phyloP scores from a whole-genome alignment of 208 protist genomes.

The Leishmania major region DNA sequence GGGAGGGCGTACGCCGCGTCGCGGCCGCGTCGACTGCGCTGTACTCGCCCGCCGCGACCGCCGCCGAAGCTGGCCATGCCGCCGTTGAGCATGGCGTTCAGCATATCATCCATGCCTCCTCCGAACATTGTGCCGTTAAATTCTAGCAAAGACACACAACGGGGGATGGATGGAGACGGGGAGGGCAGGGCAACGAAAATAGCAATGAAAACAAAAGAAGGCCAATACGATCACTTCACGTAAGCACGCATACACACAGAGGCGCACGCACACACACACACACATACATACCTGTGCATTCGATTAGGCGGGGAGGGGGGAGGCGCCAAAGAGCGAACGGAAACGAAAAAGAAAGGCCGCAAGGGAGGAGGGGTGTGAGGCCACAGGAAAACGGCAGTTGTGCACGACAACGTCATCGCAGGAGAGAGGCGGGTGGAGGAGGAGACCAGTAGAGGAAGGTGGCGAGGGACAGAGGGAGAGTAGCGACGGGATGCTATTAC shows the following conservation, averaged over 20 bases:
- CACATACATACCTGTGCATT: background rate
- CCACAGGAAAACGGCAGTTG: background rate
- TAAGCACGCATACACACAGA: background rate
- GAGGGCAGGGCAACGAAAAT: background rate
- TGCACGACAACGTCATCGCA: background rate
- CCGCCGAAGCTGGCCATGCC: constrained; percentile 7
- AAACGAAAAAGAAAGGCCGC: background rate
- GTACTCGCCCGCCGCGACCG: constrained; percentile 12
- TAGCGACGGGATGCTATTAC: background rate
- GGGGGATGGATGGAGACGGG: background rate
- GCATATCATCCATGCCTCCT: constrained; percentile 61
- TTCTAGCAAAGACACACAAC: background rate
- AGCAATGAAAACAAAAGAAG: background rate
- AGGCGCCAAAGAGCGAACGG: background rate
- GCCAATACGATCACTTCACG: background rate
- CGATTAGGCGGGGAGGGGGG: background rate
- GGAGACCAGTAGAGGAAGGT: background rate
- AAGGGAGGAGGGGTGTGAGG: background rate
- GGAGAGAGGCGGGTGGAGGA: background rate
- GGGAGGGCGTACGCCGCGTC: constrained; percentile 41
- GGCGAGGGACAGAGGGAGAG: background rate
- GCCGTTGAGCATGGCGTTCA: constrained; percentile 77
- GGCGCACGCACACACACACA: background rate
- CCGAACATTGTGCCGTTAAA: constrained; percentile 38
- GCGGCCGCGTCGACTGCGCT: constrained; percentile 27